phyloP scores from a whole-genome alignment of 768 basidiomycete species.

The Termitomyces eurrhizus region DNA sequence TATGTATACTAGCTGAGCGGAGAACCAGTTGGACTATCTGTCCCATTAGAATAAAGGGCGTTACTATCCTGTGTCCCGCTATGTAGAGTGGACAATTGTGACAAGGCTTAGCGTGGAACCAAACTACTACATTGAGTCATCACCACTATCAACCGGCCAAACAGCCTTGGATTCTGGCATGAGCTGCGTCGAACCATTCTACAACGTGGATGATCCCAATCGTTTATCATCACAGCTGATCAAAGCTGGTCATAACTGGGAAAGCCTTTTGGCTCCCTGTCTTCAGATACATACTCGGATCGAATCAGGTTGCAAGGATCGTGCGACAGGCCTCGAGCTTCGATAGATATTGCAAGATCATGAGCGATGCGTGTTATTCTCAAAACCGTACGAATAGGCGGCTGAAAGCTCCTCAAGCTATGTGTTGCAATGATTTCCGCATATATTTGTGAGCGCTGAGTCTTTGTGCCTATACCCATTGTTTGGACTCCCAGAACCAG shows the following conservation, averaged over 20 bases:
- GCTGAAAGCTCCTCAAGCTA: not conserved
- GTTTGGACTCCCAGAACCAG: not conserved
- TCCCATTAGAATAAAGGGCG: no score
- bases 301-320: not conserved
- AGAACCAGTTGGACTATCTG: no score
- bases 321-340: slow-evolving; percentile 1
- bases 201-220: not conserved
- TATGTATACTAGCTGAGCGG: not conserved
- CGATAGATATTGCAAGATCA: not conserved
- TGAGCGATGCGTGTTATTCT: not conserved
- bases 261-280: not conserved
- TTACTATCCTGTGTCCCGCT: no score
- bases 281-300: not conserved
- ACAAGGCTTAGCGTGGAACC: no score
- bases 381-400: not conserved
- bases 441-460: not conserved
- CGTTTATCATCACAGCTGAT: not conserved
- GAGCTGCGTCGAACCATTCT: not conserved
- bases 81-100: no score
- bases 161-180: not conserved
- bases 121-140: not conserved
- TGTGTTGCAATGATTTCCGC: not conserved
- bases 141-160: not conserved
- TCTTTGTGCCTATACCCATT: not conserved
- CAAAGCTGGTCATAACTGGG: not conserved